A percentile compares a stretch with the other conserved stretches of the same genome.
These are phyloP conservation scores for Ettlia oleoabundans DNA, from an alignment of 139 green algal genomes.

Conservation along the genomic window DNA sequence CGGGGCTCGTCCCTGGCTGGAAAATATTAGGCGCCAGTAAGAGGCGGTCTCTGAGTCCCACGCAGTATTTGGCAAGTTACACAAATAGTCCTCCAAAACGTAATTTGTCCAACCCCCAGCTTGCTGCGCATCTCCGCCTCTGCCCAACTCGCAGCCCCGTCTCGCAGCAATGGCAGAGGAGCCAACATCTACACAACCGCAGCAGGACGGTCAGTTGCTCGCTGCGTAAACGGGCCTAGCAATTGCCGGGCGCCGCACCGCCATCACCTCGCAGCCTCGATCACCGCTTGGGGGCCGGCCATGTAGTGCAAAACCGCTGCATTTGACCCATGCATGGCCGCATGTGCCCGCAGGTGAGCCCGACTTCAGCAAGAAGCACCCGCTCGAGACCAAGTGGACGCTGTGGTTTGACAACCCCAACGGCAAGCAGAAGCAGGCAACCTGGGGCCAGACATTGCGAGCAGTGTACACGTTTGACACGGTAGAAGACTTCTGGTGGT, in stretches of 20 bases:
- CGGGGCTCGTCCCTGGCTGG: too few relatives aligned
- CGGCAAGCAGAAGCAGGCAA: conserved; percentile 69
- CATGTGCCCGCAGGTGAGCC: conserved; percentile 43
- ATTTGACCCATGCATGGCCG: too few relatives aligned
- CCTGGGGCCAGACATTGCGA: conserved; percentile 82
- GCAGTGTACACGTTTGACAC: conserved; percentile 95
- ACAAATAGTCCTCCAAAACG: too few relatives aligned
- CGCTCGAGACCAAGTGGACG: conserved; percentile 89
- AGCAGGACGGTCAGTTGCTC: neutral
- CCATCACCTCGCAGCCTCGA: neutral
- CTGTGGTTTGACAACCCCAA: conserved; percentile 98
- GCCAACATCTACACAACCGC: conserved; percentile 13
- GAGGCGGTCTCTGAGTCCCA: too few relatives aligned
- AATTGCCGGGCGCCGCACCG: neutral
- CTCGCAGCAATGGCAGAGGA: conserved; percentile 26
- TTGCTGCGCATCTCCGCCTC: neutral
- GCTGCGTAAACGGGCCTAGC: too few relatives aligned
- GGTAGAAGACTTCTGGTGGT: conserved; percentile 99
- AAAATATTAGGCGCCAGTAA: too few relatives aligned
- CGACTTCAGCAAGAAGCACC: conserved; percentile 83
- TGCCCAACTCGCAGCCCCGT: neutral
- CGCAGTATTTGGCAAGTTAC: too few relatives aligned
- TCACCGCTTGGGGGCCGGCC: too few relatives aligned
- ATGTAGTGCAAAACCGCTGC: too few relatives aligned
- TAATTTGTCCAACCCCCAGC: too few relatives aligned